Conservation (phyloP, 768 basidiomycete genomes). For the Chalciporus chontae region DNA sequence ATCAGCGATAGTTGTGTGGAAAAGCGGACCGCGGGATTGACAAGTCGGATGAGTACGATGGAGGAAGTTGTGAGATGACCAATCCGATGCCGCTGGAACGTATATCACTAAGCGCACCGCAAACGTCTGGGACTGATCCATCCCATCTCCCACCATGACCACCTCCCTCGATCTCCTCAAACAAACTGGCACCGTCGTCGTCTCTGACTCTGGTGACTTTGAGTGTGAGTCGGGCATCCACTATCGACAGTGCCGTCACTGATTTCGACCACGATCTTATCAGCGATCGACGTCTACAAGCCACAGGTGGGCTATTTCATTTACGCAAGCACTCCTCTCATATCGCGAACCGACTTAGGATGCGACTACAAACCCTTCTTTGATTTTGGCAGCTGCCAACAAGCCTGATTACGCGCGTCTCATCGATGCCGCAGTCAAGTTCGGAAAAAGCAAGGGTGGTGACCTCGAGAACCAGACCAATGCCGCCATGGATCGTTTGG, state of each 20-base stretch:
- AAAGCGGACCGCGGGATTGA: neutral
- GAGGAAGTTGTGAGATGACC: slow-evolving; percentile 14
- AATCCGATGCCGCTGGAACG: slow-evolving; percentile 19
- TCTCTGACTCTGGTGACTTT: slow-evolving; percentile 97
- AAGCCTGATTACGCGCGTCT: slow-evolving; percentile 82
- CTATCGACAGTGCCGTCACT: slow-evolving; percentile 17
- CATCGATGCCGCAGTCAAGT: slow-evolving; percentile 70
- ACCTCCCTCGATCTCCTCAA: slow-evolving; percentile 84
- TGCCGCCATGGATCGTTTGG: slow-evolving; percentile 85
- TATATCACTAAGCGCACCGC: slow-evolving; percentile 16
- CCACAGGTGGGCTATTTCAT: slow-evolving; percentile 59
- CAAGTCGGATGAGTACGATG: neutral
- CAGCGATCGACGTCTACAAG: slow-evolving; percentile 95
- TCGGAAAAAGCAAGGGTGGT: slow-evolving; percentile 79
- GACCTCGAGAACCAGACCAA: slow-evolving; percentile 71
- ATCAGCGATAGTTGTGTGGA: slow-evolving; percentile 16
- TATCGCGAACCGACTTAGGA: slow-evolving; percentile 49
- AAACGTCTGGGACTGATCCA: neutral
- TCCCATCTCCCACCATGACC: slow-evolving; percentile 53
- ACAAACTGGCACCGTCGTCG: slow-evolving; percentile 91
- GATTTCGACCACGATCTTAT: slow-evolving; percentile 25
- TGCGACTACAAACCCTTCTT: slow-evolving; percentile 96
- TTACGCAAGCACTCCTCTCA: slow-evolving; percentile 2
- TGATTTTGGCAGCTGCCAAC: slow-evolving; percentile 91
- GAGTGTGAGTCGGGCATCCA: slow-evolving; percentile 48